Evolutionary conservation across 192 early-diverging fungal species (phyloP), one percentile per base, ranked within the genome.

Genomic region (Entomortierella lignicola): DNA sequence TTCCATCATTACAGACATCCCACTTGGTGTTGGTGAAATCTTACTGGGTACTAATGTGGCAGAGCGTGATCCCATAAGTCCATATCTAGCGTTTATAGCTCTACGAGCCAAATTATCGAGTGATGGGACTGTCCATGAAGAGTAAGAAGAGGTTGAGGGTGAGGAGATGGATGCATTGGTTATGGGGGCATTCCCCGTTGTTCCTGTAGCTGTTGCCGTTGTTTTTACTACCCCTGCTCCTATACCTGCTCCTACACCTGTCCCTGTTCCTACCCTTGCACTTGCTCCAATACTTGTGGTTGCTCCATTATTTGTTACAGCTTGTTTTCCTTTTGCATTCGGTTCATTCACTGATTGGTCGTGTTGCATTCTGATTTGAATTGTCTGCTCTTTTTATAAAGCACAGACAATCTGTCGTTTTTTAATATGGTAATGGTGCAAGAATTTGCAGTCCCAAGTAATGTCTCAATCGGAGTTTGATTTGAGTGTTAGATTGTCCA

Each of bases 101-200:
- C 73, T 53, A 3, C 73, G 60, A 4, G 60, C 59, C 29, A 55
- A 57, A 51, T n/a, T 63, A 4, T 77, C 73, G 18, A 77, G 55
- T 1, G 73, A 77, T 21, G 73, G 73, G 11, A 77, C 66, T 25
- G 66, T 62, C 73, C 73, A 77, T 12, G 66, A 69, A 0, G 52
- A 20, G 41, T 77, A 77, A 3, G 71, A 37, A 15, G 48, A 34
- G 10, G 48, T 18, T 2, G 48, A 15, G 11, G 66, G 10, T 2
- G 57, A 20, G 20, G 23, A 12, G 27, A 43, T 26, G 29, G 27
- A 29, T 54, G 26, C 2, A 57, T 7, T 31, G 15, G 27, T 30
- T 32, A n/a, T n/a, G n/a, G n/a, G n/a, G n/a, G n/a, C n/a, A n/a
- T n/a, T n/a, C n/a, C n/a, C n/a, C n/a, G 12, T 30, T 29, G 54